Conservation (phyloP, 2,329 filamentous ascomycete species). For the Westerdykella aurantiaca region DNA sequence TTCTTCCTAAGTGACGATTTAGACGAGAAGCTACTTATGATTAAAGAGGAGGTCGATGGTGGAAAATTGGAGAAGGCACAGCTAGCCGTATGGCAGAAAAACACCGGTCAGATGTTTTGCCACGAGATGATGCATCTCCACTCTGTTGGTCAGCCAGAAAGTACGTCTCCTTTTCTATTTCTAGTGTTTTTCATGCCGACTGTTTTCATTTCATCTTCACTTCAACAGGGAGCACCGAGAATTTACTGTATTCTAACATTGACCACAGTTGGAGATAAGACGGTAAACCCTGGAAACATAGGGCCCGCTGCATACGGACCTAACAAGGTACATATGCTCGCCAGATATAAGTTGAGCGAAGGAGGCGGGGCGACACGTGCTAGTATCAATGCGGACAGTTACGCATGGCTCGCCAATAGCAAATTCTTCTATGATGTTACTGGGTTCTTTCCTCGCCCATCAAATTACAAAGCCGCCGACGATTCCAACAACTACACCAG, state of each 20-base stretch:
- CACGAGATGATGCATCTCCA: constrained; percentile 12
- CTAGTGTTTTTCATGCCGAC: no score
- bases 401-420: constrained; percentile 9
- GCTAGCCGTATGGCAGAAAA: constrained; percentile 5
- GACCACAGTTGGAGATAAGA: background rate
- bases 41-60: constrained; percentile 1
- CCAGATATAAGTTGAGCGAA: constrained; percentile 6
- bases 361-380: constrained; percentile 7
- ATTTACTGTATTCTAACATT: background rate
- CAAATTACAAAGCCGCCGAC: background rate
- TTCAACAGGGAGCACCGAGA: background rate
- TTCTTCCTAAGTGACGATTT: constrained; percentile 4
- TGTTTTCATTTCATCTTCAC: no score
- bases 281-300: background rate
- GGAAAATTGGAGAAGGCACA: background rate
- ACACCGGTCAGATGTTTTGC: constrained; percentile 7
- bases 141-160: constrained; percentile 6
- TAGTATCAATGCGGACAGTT: constrained; percentile 9
- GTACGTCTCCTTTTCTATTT: constrained; percentile 6
- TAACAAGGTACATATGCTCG: constrained; percentile 2
- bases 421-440: constrained; percentile 8
- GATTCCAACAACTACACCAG: background rate
- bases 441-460: constrained; percentile 6
- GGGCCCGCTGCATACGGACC: constrained; percentile 8
- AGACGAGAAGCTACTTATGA: background rate